Percentiles rank a stretch among this genome's conserved stretches.
Evolutionary conservation across 2,329 filamentous ascomycete species (phyloP).

Genomic region (Berkeleyomyces rouxiae): DNA sequence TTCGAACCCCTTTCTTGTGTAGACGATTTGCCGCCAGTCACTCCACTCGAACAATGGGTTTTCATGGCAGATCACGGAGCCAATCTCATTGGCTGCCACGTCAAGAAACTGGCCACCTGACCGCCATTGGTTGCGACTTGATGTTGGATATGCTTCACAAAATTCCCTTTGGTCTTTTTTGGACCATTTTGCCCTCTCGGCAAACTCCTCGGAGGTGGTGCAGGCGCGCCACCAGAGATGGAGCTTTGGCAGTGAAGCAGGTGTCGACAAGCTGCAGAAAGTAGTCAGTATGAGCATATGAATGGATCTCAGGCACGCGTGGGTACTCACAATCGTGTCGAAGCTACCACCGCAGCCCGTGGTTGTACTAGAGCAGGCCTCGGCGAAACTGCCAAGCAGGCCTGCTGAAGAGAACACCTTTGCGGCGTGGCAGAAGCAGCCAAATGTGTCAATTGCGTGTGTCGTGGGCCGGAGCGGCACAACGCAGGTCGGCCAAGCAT

Average conservation of each 20-base stretch:
- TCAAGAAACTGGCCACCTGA: slow-evolving; percentile 11
- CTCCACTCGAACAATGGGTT: slow-evolving; percentile 11
- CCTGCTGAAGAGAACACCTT: background rate
- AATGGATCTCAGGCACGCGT: background rate
- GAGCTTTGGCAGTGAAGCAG: background rate
- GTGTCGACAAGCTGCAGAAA: slow-evolving; percentile 4
- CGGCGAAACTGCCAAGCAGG: background rate
- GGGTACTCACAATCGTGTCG: slow-evolving; percentile 4
- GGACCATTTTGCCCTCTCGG: background rate
- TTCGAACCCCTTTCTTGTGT: slow-evolving; percentile 9
- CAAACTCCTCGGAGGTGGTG: slow-evolving; percentile 10
- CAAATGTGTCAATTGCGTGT: background rate
- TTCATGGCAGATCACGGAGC: slow-evolving; percentile 7
- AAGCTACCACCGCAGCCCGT: background rate
- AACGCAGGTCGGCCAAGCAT: slow-evolving; percentile 9
- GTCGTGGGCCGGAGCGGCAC: background rate
- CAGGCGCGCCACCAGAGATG: slow-evolving; percentile 12
- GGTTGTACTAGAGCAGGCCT: background rate
- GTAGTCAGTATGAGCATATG: background rate
- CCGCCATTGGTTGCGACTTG: slow-evolving; percentile 1
- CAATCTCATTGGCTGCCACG: slow-evolving; percentile 12
- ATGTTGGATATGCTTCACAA: slow-evolving; percentile 8
- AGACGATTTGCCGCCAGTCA: slow-evolving; percentile 12
- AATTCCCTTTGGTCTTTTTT: slow-evolving; percentile 1
- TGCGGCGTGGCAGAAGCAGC: background rate